Evolutionary conservation across 495 filamentous ascomycete genomes (phyloP).

Genomic region (Cairneyella variabilis): DNA sequence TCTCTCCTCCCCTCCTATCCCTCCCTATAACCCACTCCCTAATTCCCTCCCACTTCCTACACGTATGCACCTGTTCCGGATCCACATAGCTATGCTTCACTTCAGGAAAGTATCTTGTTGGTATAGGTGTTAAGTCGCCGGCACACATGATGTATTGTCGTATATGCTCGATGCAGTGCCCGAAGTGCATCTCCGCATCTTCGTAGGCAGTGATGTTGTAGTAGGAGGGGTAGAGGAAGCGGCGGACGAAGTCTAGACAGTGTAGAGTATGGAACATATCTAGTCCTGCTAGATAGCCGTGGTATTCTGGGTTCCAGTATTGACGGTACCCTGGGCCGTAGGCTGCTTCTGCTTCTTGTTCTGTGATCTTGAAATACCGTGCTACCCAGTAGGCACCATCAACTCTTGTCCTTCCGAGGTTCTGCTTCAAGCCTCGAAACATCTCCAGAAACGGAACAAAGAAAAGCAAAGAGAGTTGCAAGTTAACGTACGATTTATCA

Average conservation of each 20-base stretch:
- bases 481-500: background rate
- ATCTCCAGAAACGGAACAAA: too few relatives aligned
- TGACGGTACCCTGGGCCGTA: background rate
- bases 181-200: background rate
- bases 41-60: background rate
- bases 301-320: background rate
- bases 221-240: background rate
- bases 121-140: conserved; percentile 3
- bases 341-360: background rate
- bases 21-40: background rate
- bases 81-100: background rate
- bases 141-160: conserved; percentile 3
- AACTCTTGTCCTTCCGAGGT: background rate
- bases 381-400: background rate
- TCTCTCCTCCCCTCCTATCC: background rate
- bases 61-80: background rate
- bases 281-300: background rate
- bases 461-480: background rate
- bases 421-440: too few relatives aligned
- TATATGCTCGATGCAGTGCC: conserved; percentile 3
- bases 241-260: background rate
- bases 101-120: background rate
- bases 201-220: background rate
- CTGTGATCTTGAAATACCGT: background rate
- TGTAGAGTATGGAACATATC: conserved; percentile 1